phyloP scores from a whole-genome alignment of 148 eudicot genomes.

The Chenopodium formosanum region DNA sequence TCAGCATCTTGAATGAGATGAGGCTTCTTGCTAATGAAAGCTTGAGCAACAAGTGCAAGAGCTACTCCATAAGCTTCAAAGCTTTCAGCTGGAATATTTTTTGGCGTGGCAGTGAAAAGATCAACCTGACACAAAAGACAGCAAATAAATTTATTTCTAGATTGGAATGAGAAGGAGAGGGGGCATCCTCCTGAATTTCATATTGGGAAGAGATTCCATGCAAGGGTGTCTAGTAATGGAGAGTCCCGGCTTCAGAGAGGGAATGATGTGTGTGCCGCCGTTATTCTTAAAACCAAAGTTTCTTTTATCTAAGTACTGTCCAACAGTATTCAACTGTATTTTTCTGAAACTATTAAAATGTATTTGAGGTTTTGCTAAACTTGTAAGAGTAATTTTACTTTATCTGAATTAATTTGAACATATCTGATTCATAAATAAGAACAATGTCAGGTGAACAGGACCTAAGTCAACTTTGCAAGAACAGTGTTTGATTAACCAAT shows the following conservation, averaged over 20 bases:
- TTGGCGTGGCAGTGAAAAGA: slow-evolving; percentile 82
- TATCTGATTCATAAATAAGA: not conserved
- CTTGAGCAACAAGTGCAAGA: slow-evolving; percentile 92
- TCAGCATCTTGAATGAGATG: slow-evolving; percentile 91
- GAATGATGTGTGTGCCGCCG: not conserved
- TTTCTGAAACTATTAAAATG: not conserved
- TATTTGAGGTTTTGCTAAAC: not conserved
- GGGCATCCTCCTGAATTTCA: not conserved
- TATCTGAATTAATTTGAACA: not conserved
- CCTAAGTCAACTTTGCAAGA: not conserved
- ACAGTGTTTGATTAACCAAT: not conserved
- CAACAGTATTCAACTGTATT: not conserved
- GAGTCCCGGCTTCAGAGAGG: not conserved
- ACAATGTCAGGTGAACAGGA: not conserved
- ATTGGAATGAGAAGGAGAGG: not conserved
- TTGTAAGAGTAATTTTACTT: not conserved
- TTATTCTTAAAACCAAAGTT: not conserved
- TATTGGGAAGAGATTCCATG: not conserved
- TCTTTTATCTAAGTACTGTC: not conserved
- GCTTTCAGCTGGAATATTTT: slow-evolving; percentile 88
- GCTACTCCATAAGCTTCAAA: slow-evolving; percentile 97
- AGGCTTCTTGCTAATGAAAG: slow-evolving; percentile 81
- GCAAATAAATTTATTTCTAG: not conserved
- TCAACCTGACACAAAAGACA: slow-evolving; percentile 57
- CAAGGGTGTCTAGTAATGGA: not conserved